phyloP scores from a whole-genome alignment of 805 yeast genomes.

The Hanseniaspora osmophila region DNA sequence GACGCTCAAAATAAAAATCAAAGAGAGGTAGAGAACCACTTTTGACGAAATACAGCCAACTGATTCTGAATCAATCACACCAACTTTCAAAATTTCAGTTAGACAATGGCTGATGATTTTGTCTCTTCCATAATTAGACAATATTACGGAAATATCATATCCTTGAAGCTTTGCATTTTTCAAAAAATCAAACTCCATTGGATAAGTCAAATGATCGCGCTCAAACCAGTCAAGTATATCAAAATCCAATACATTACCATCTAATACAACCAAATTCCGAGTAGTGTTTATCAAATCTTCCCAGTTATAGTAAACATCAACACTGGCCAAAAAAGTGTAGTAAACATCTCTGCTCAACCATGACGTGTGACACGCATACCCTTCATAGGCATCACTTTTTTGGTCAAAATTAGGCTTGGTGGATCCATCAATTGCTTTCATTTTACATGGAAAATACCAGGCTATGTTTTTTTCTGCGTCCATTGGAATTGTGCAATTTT shows the following conservation, averaged over 20 bases:
- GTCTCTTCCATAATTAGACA: constrained; percentile 51
- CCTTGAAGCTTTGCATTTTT: constrained; percentile 48
- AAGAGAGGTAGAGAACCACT: constrained; percentile 66
- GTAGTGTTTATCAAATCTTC: constrained; percentile 52
- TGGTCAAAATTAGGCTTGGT: constrained; percentile 45
- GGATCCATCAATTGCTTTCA: constrained; percentile 58
- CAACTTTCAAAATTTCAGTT: constrained; percentile 75
- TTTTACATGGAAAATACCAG: constrained; percentile 92
- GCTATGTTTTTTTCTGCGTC: constrained; percentile 51
- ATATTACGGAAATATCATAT: constrained; percentile 63
- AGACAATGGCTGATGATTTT: constrained; percentile 61
- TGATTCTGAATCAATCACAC: constrained; percentile 75
- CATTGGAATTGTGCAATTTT: constrained; percentile 56
- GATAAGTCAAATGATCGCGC: constrained; percentile 54
- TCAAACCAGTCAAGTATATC: constrained; percentile 64
- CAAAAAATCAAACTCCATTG: constrained; percentile 53
- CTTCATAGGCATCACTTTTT: constrained; percentile 38
- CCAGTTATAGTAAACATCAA: constrained; percentile 84
- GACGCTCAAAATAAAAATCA: constrained; percentile 72
- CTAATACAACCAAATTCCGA: constrained; percentile 68
- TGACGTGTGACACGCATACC: constrained; percentile 88
- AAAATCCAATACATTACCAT: constrained; percentile 80
- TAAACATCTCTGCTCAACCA: constrained; percentile 52
- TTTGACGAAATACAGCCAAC: constrained; percentile 89
- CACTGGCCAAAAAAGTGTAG: constrained; percentile 43